Evolutionary conservation across 257 asterid species (phyloP).

Genomic region (Scutellaria baicalensis): DNA sequence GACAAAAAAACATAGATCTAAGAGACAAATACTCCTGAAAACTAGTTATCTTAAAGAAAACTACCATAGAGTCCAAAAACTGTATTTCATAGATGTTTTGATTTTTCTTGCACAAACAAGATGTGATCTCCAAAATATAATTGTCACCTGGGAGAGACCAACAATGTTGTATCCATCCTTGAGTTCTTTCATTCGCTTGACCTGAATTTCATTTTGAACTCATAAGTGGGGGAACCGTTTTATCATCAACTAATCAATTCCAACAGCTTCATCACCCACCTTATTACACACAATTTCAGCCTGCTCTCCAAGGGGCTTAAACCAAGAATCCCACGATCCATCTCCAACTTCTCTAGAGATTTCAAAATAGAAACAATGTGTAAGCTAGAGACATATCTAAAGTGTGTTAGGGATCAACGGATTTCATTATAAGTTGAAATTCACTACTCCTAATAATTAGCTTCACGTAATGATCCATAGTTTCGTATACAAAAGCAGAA

Average conservation of each 20-base stretch:
- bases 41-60: neutral
- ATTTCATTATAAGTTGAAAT: neutral
- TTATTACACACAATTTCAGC: conserved; percentile 73
- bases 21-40: neutral
- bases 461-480: neutral
- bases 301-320: conserved; percentile 78
- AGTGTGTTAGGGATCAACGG: neutral
- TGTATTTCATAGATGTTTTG: neutral
- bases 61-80: neutral
- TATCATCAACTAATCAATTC: conserved; percentile 7
- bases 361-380: neutral
- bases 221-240: conserved; percentile 6
- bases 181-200: conserved; percentile 80
- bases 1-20: neutral
- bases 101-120: neutral
- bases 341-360: conserved; percentile 69
- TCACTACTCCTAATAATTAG: neutral
- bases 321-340: conserved; percentile 98
- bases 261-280: conserved; percentile 44
- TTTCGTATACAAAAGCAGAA: neutral
- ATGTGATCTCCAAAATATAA: neutral
- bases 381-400: too few species aligned
- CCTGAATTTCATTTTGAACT: conserved; percentile 39
- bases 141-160: conserved; percentile 89
- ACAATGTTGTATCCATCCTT: conserved; percentile 80